Conservation (phyloP, 2,329 filamentous ascomycete genomes). For the Aspergillus jensenii region DNA sequence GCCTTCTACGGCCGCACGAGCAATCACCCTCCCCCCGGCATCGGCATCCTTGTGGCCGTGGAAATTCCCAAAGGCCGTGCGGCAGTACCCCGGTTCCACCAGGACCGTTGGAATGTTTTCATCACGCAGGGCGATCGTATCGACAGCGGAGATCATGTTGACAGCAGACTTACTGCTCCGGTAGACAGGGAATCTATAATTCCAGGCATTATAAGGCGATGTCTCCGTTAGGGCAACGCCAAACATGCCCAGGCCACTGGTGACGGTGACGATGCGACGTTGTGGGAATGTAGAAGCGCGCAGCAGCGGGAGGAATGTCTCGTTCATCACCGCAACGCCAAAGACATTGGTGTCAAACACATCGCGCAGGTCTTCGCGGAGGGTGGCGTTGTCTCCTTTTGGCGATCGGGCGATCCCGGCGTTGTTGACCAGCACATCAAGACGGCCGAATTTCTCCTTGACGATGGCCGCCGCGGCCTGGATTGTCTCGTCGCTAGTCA, state of each 20-base stretch:
- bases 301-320: constrained; percentile 6
- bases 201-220: constrained; percentile 2
- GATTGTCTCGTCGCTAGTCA: background rate
- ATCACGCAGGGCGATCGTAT: too few species aligned
- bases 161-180: too few species aligned
- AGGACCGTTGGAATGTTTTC: too few species aligned
- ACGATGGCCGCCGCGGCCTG: background rate
- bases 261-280: constrained; percentile 9
- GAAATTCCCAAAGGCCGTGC: too few species aligned
- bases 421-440: background rate
- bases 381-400: background rate
- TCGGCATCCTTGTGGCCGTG: too few species aligned
- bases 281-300: constrained; percentile 3
- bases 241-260: constrained; percentile 8
- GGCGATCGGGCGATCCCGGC: background rate
- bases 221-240: background rate
- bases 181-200: background rate
- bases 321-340: background rate
- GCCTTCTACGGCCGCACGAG: background rate
- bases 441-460: background rate
- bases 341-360: constrained; percentile 10
- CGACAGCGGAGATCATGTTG: too few species aligned
- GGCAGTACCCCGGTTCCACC: too few species aligned
- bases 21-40: too few species aligned
- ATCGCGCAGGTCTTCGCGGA: constrained; percentile 1